A percentile compares a stretch with the other conserved stretches of the same genome.
phyloP scores from a whole-genome alignment of 1,139 yeast genomes.

The Meyerozyma sp. region DNA sequence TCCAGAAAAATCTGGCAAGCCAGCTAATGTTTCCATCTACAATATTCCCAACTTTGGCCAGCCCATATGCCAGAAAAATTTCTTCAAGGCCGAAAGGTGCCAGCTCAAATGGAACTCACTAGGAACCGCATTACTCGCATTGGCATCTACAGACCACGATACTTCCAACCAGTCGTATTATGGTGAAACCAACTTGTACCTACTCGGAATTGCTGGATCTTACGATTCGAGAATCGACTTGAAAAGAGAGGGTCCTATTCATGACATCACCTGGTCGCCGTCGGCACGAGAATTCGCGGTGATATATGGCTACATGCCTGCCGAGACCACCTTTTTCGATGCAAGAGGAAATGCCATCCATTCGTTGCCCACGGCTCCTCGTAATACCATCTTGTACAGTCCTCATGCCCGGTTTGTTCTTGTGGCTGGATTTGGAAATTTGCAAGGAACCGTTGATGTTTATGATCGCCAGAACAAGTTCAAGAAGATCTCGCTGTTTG shows the following conservation, averaged over 20 bases:
- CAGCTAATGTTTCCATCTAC: constrained; percentile 84
- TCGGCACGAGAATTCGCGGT: constrained; percentile 96
- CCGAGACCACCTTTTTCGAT: constrained; percentile 91
- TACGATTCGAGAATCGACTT: constrained; percentile 85
- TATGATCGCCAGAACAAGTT: constrained; percentile 90
- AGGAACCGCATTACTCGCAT: constrained; percentile 90
- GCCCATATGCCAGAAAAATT: constrained; percentile 81
- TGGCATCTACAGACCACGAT: constrained; percentile 95
- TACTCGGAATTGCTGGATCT: constrained; percentile 88
- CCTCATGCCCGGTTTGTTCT: constrained; percentile 91
- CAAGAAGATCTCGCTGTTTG: constrained; percentile 70
- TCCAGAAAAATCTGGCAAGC: constrained; percentile 80
- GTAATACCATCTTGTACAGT: constrained; percentile 86
- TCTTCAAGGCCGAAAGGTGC: constrained; percentile 94
- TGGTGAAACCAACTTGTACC: constrained; percentile 90
- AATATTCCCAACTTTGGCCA: constrained; percentile 68
- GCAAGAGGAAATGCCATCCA: constrained; percentile 86
- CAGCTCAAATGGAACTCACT: constrained; percentile 88
- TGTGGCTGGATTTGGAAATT: constrained; percentile 96
- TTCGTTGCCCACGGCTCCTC: constrained; percentile 79
- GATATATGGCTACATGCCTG: constrained; percentile 96
- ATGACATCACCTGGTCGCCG: constrained; percentile 97
- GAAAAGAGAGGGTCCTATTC: constrained; percentile 93
- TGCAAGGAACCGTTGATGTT: constrained; percentile 94
- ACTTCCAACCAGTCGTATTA: constrained; percentile 90